These are phyloP conservation scores for Thuidium tamariscinum DNA, from an alignment of 225 moss, liverwort and hornwort genomes.

Conservation along the genomic window DNA sequence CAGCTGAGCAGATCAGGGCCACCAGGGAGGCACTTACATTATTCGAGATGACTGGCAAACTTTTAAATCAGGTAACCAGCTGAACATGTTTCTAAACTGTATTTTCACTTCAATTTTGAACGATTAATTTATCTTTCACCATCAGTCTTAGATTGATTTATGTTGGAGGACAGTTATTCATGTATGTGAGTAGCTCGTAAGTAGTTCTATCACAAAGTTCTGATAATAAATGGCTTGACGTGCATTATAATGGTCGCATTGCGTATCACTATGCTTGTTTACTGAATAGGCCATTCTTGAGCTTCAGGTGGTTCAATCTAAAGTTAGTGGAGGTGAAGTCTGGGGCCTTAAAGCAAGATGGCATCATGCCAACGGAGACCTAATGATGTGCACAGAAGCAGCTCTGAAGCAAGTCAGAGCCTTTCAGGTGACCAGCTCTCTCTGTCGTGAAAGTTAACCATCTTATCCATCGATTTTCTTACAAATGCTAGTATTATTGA, in stretches of 20 bases:
- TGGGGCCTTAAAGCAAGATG: conserved; percentile 97
- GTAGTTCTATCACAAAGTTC: background rate
- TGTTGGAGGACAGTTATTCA: background rate
- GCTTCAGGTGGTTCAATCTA: conserved; percentile 60
- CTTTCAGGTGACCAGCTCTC: conserved; percentile 40
- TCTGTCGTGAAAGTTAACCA: background rate
- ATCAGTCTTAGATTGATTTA: background rate
- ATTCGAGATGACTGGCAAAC: conserved; percentile 70
- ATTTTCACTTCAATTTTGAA: background rate
- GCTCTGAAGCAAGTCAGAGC: conserved; percentile 87
- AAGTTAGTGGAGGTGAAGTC: conserved; percentile 61
- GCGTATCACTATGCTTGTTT: background rate
- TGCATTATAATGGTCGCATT: background rate
- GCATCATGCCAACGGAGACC: conserved; percentile 77
- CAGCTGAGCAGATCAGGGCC: background rate
- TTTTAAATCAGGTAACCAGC: conserved; percentile 48
- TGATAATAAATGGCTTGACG: background rate
- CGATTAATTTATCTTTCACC: background rate
- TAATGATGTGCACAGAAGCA: conserved; percentile 73
- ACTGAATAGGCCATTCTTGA: background rate
- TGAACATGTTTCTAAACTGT: background rate
- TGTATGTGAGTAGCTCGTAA: background rate
- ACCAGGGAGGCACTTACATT: conserved; percentile 50
- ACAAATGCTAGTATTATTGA: background rate
- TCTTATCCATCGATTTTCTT: background rate